These are phyloP conservation scores for Arthrobotrys sinensis DNA, from an alignment of 2,329 filamentous ascomycete genomes.

Conservation along the genomic window DNA sequence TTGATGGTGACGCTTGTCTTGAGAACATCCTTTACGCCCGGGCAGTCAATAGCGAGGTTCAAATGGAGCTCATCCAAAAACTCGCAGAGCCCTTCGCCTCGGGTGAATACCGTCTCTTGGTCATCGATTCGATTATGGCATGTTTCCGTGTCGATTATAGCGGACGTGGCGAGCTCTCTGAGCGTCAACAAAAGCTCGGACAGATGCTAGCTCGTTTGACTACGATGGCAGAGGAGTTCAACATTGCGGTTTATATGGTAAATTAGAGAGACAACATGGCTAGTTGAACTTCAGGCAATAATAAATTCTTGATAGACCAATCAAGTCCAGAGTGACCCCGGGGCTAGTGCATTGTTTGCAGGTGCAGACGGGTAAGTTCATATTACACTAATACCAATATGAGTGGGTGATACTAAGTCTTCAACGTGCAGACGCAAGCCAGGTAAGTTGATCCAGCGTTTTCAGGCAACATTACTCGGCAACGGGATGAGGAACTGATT, in stretches of 20 bases:
- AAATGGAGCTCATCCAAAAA: constrained; percentile 76
- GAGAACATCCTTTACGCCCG: constrained; percentile 79
- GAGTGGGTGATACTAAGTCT: background rate
- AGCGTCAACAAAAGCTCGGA: constrained; percentile 78
- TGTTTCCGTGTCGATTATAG: constrained; percentile 78
- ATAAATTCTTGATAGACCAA: constrained; percentile 72
- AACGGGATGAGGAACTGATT: background rate
- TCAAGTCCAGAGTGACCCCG: constrained; percentile 80
- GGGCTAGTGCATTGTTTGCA: constrained; percentile 78
- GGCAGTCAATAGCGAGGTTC: constrained; percentile 77
- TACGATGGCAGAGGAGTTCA: constrained; percentile 79
- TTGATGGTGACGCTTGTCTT: constrained; percentile 74
- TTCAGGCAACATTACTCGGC: constrained; percentile 3
- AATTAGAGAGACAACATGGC: constrained; percentile 44
- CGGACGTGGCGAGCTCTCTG: constrained; percentile 78
- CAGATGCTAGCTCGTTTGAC: constrained; percentile 76
- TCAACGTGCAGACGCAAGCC: constrained; percentile 62
- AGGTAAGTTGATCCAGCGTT: constrained; percentile 54
- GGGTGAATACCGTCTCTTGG: constrained; percentile 76
- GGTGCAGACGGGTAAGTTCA: constrained; percentile 73
- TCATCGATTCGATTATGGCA: constrained; percentile 80
- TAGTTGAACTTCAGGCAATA: constrained; percentile 40
- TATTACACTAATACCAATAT: background rate
- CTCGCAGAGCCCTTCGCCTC: constrained; percentile 75
- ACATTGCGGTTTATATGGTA: constrained; percentile 76